These are phyloP conservation scores for Tilletia caries DNA, from an alignment of 1,284 basidiomycete genomes.

Conservation along the genomic window DNA sequence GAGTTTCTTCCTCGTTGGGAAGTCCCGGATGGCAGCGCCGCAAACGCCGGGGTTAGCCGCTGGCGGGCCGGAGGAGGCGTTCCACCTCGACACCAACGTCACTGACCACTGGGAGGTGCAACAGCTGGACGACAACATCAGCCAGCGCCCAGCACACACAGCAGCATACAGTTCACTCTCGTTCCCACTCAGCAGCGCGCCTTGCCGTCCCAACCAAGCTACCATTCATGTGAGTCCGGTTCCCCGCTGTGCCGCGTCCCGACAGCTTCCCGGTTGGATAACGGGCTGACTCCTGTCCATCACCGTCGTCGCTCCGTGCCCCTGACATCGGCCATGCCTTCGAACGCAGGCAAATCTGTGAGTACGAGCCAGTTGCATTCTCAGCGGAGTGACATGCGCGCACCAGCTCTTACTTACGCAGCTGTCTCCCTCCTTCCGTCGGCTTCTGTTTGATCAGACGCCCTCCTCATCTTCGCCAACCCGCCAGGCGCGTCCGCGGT, in stretches of 20 bases:
- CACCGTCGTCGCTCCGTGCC: too few relatives aligned
- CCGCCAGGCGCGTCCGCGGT: constrained; percentile 57
- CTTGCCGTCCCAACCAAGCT: not conserved
- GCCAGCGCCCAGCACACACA: not conserved
- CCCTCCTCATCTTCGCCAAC: constrained; percentile 45
- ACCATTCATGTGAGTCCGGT: constrained; percentile 3
- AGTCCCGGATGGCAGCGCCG: too few relatives aligned
- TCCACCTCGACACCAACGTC: not conserved
- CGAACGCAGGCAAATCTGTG: constrained; percentile 8
- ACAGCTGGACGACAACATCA: not conserved
- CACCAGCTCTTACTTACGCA: too few relatives aligned
- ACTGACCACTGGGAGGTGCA: not conserved
- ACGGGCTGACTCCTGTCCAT: not conserved
- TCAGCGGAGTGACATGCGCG: not conserved
- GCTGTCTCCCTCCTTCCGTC: too few relatives aligned
- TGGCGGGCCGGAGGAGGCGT: too few relatives aligned
- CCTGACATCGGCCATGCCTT: not conserved
- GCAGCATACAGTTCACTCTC: not conserved
- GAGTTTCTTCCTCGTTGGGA: too few relatives aligned
- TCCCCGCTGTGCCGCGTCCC: too few relatives aligned
- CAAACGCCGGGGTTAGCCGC: too few relatives aligned
- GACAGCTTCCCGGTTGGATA: too few relatives aligned
- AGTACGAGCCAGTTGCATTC: not conserved
- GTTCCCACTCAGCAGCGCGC: not conserved
- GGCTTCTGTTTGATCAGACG: constrained; percentile 18